phyloP scores from a whole-genome alignment of 257 asterid genomes.

The Solanum rostratum region DNA sequence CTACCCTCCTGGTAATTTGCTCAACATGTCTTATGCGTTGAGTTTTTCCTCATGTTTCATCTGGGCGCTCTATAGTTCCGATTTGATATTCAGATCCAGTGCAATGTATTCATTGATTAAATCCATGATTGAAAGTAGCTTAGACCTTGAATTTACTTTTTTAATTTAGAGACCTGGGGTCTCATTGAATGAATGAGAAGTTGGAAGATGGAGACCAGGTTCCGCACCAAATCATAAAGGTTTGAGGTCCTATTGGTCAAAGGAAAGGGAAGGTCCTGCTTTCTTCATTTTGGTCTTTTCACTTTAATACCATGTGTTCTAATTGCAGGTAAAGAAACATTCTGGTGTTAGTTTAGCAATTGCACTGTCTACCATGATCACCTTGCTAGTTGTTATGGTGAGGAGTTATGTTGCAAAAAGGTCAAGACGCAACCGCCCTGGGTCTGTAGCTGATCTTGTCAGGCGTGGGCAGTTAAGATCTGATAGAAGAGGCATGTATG shows the following conservation, averaged over 20 bases:
- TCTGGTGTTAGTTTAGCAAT: constrained; percentile 36
- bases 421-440: constrained; percentile 40
- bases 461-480: constrained; percentile 93
- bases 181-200: background rate
- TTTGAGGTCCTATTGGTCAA: background rate
- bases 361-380: constrained; percentile 53
- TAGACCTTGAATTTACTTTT: background rate
- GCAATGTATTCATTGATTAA: background rate
- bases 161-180: background rate
- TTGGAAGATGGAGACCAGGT: background rate
- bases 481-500: constrained; percentile 99
- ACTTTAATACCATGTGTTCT: background rate
- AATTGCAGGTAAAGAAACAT: constrained; percentile 40
- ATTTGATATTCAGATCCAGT: background rate
- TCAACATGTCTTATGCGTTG: background rate
- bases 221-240: background rate
- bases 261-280: background rate
- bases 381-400: constrained; percentile 40
- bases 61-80: background rate
- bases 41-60: background rate
- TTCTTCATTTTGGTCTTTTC: background rate
- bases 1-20: constrained; percentile 38
- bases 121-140: background rate
- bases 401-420: constrained; percentile 37
- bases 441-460: constrained; percentile 94